Conservation (phyloP, 2,329 filamentous ascomycete species). For the Coniochaeta sp. region DNA sequence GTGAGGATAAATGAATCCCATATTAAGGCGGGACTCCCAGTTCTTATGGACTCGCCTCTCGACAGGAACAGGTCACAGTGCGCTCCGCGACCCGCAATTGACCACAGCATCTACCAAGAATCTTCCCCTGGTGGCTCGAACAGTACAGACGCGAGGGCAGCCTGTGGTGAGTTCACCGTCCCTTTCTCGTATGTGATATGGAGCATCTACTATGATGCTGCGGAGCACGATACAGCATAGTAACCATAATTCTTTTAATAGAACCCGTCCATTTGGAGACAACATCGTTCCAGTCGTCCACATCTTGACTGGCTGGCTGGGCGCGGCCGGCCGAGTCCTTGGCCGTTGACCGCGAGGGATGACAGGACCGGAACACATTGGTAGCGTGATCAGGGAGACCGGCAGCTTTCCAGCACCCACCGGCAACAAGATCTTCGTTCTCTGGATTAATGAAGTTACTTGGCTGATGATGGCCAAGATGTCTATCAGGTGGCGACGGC, state of each 20-base stretch:
- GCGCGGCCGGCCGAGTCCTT: conserved; percentile 8
- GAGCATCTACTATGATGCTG: conserved; percentile 5
- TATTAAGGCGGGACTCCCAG: conserved; percentile 28
- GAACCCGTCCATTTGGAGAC: conserved; percentile 6
- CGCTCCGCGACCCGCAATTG: conserved; percentile 5
- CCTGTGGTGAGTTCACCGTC: background rate
- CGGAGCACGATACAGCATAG: background rate
- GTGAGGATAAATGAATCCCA: conserved; percentile 35
- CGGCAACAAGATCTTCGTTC: background rate
- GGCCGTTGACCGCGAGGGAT: conserved; percentile 3
- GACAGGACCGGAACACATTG: background rate
- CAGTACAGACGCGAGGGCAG: background rate
- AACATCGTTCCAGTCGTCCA: background rate
- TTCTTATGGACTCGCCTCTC: conserved; percentile 16
- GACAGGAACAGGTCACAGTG: conserved; percentile 9
- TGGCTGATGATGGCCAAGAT: background rate
- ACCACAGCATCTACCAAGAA: too few species aligned
- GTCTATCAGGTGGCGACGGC: background rate
- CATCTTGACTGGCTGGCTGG: conserved; percentile 7
- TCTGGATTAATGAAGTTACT: too few species aligned
- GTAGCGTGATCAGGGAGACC: background rate
- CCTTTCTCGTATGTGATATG: conserved; percentile 5
- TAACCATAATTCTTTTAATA: conserved; percentile 17
- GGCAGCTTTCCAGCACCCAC: background rate
- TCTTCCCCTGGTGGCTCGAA: background rate